Conservation (phyloP, 2,329 filamentous ascomycete genomes). For the Aspergillus alliaceus region DNA sequence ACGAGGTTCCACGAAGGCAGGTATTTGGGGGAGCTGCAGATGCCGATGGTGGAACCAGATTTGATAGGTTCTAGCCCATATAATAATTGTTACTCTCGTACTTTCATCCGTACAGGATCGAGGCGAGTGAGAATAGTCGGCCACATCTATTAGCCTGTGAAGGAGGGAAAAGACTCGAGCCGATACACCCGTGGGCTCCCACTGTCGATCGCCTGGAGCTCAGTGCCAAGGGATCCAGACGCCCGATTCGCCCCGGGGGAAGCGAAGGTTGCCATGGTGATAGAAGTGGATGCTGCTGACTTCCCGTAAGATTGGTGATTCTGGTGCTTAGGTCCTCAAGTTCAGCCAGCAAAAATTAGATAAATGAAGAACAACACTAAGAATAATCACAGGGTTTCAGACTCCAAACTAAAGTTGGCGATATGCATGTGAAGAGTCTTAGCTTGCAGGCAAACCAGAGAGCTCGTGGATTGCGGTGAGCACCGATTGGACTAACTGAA, state of each 20-base stretch:
- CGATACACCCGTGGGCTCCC: conserved; percentile 1
- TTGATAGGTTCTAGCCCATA: background rate
- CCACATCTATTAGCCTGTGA: background rate
- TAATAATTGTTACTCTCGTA: background rate
- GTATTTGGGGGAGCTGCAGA: background rate
- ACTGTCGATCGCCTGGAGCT: conserved; percentile 17
- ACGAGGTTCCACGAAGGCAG: conserved; percentile 13
- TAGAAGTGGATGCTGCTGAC: conserved; percentile 13
- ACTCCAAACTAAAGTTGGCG: background rate
- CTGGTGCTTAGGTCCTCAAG: background rate
- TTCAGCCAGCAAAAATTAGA: background rate
- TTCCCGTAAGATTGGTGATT: conserved; percentile 10
- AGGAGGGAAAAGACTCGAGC: background rate
- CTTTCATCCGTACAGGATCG: background rate
- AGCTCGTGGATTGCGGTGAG: conserved; percentile 2
- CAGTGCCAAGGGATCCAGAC: conserved; percentile 16
- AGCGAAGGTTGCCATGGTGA: conserved; percentile 22
- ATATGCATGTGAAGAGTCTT: conserved; percentile 7
- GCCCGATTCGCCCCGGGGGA: conserved; percentile 17
- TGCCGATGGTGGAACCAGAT: background rate
- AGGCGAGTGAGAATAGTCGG: background rate
- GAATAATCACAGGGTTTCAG: background rate
- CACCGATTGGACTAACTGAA: background rate
- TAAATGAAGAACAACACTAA: background rate
- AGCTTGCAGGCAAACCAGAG: background rate